Percentiles rank a stretch among this genome's conserved stretches.
These are phyloP conservation scores for Nannochloris sp. DNA, from an alignment of 139 green algal genomes.

Conservation along the genomic window DNA sequence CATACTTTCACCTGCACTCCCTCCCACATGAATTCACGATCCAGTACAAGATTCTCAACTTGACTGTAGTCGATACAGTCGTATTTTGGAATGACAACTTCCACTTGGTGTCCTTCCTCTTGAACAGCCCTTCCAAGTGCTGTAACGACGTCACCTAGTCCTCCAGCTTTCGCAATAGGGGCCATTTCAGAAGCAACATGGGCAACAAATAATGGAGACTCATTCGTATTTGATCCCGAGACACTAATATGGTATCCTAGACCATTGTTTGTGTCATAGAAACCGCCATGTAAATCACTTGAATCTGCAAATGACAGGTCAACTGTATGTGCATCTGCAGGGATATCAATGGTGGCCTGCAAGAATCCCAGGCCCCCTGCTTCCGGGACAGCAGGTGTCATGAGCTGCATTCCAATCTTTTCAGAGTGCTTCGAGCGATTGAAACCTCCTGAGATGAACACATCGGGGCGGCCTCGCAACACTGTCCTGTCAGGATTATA, in stretches of 20 bases:
- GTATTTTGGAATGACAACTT: constrained; percentile 92
- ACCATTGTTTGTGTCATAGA: constrained; percentile 86
- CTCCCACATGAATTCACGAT: constrained; percentile 50
- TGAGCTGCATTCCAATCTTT: constrained; percentile 30
- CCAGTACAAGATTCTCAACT: constrained; percentile 46
- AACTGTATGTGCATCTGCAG: constrained; percentile 68
- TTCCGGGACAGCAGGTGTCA: constrained; percentile 43
- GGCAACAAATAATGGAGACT: constrained; percentile 62
- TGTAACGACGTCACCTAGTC: constrained; percentile 93
- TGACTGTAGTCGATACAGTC: constrained; percentile 78
- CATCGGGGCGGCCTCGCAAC: constrained; percentile 64
- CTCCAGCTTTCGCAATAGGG: constrained; percentile 94
- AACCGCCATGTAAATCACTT: constrained; percentile 42
- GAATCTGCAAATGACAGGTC: constrained; percentile 86
- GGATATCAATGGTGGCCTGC: constrained; percentile 40
- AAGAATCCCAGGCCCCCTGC: constrained; percentile 7
- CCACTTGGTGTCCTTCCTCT: constrained; percentile 64
- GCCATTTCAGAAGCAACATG: constrained; percentile 98
- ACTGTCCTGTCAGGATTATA: constrained; percentile 90
- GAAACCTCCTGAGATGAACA: constrained; percentile 69
- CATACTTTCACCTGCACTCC: constrained; percentile 58
- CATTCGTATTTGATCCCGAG: constrained; percentile 18
- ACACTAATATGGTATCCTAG: constrained; percentile 88
- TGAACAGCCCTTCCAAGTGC: constrained; percentile 57
- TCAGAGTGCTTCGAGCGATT: constrained; percentile 71